Evolutionary conservation across 441 rosid genomes (phyloP), one percentile per base, ranked within the genome.

Genomic region (Pelargonium cotyledonis): DNA sequence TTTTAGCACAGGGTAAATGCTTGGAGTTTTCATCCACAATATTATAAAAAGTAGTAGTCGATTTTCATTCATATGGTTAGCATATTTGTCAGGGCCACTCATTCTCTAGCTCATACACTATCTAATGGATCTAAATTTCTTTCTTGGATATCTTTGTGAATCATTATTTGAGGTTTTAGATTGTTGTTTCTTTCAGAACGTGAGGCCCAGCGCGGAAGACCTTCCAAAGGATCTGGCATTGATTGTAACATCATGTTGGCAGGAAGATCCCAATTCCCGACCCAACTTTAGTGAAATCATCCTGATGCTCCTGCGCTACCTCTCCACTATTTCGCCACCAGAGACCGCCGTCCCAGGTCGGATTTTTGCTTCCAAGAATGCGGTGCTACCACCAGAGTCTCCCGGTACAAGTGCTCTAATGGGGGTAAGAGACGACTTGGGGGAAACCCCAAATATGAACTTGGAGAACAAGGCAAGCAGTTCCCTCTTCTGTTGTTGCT

Each of bases 351-450:
- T 88, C 76, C 88, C 86, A 53, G 68, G 70, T 0, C 74, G 82
- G 62, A 75, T 84, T 78, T 79, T 85, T 62, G 73, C 84, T 60
- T 73, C 81, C 1, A 82, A 84, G 79, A 88, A 86, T 76, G 40
- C 77, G 6, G 64, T 88, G 41, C 58, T 84, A 64, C 85, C 88
- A 23, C 90, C 89, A 0, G 88, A 84, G 76, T 88, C 90, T 31
- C 90, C 89, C 5, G 89, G 87, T 40, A 88, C 90, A 41, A 83
- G 92, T 79, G 83, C 90, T 12, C 73, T 88, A 85, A 85, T 88
- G 90, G 82, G 83, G 70, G 78, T 74, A 38, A 71, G 71, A 26
- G 85, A 81, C 68, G 81, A 69, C 68, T 49, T 18, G 12, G 57
- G 57, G n/a, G 57, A 49, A 49, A 83, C 87, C 40, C 86, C 88